Evolutionary conservation across 139 green algal species (phyloP).

Genomic region (Raphidocelis subcapitata): DNA sequence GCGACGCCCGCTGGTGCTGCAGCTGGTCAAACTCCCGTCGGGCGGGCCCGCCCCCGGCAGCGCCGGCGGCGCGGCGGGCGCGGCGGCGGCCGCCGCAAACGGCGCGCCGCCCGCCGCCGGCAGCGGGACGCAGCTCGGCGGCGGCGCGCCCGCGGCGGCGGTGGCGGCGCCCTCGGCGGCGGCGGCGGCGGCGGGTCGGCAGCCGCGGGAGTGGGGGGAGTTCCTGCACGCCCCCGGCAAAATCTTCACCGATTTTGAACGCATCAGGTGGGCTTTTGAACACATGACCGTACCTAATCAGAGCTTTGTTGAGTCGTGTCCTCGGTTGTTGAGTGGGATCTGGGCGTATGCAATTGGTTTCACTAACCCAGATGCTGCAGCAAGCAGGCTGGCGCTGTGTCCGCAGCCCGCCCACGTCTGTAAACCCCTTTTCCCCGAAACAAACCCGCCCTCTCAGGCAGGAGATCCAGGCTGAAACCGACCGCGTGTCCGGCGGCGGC

Average conservation of each 20-base stretch:
- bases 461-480: conserved; percentile 94
- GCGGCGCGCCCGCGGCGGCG: too few species aligned
- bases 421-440: too few species aligned
- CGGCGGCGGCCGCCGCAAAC: not conserved
- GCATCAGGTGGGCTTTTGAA: conserved; percentile 53
- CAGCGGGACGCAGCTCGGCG: not conserved
- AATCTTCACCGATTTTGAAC: conserved; percentile 90
- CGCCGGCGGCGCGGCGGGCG: not conserved
- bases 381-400: too few species aligned
- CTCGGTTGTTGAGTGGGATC: too few species aligned
- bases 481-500: conserved; percentile 77
- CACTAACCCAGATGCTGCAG: not conserved
- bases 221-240: conserved; percentile 92
- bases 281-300: too few species aligned
- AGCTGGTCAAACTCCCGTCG: conserved; percentile 74
- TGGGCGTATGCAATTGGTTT: not conserved
- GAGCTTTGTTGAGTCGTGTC: too few species aligned
- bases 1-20: conserved; percentile 79
- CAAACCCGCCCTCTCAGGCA: too few species aligned
- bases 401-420: too few species aligned
- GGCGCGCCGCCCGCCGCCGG: not conserved
- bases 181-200: not conserved
- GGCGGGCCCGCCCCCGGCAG: not conserved
- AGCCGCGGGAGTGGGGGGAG: conserved; percentile 90
- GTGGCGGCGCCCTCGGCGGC: too few species aligned